Base-by-base conservation (phyloP, 129 eudicot genomes). In the Cynara cardunculus region DNA sequence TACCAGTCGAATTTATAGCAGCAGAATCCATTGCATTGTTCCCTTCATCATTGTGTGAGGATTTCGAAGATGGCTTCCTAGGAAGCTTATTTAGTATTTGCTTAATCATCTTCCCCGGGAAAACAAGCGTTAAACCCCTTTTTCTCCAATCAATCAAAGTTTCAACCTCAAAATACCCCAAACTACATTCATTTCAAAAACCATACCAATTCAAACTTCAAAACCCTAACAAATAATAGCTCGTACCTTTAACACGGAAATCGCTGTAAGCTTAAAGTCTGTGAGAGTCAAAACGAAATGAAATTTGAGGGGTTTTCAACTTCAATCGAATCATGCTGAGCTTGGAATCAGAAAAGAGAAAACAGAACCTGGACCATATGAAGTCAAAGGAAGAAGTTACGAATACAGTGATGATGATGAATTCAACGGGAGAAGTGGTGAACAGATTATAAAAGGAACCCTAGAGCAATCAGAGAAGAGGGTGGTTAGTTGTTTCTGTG, bases 11-110 rank as follows among this genome's bases (percentile, higher is more conserved):
- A 87, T 62, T 85, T 3, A 70, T 26, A 3, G 86, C 53, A 66
- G 72, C 87, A 18, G n/a, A 49, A 53, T 69, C 81, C 2, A 61
- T 81, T 39, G 79, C 89, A 69, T 76, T 87, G 62, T 49, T 77
- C 1, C 81, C 30, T 67, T 81, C 77, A 78, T 88, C 82, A 79
- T 64, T 44, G 30, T 85, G 87, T 14, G 89, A 74, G 1, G 89
- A 89, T 88, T 91, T 91, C 0, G 91, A 88, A n/a, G 96, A 87
- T 34, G 84, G 83, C 89, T 91, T 91, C 90, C 87, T 77, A 5
- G 96, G 96, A 84, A 91, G 88, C 93, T 91, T 91, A 65, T 88
- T 88, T 0, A 91, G 71, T 72, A 89, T 85, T 46, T 89, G 93
- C 85, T 89, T 91, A 80, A 91, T 84, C 96, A 91, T 91, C 82